A percentile compares a stretch with the other conserved stretches of the same genome.
Evolutionary conservation across 202 grass and related monocot genomes (phyloP).

Genomic region (Schoenoplectus triqueter): DNA sequence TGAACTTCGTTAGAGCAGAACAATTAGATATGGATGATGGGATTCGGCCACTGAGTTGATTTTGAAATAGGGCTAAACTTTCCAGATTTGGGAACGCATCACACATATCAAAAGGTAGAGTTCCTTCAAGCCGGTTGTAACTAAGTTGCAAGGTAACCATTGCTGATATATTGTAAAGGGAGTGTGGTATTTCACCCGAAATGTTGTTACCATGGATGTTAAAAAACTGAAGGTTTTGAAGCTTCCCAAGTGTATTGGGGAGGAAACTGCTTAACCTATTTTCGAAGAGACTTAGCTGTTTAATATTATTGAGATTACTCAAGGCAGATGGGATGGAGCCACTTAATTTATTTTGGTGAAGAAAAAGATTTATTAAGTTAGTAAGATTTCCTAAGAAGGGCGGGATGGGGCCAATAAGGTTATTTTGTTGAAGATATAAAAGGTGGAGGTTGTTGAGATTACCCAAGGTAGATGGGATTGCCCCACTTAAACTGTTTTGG

Average conservation of each 20-base stretch:
- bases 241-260: not conserved
- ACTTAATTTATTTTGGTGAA: not conserved
- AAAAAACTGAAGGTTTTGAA: not conserved
- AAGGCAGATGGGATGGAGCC: not conserved
- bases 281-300: not conserved
- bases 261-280: slow-evolving; percentile 20
- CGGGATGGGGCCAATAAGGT: slow-evolving; percentile 35
- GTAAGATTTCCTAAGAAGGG: not conserved
- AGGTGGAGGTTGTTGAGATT: not conserved
- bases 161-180: not conserved
- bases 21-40: not conserved
- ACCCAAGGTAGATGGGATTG: slow-evolving; percentile 15
- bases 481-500: not conserved
- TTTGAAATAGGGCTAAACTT: not conserved
- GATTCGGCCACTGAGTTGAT: not conserved
- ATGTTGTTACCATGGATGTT: not conserved
- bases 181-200: not conserved
- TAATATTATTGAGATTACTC: not conserved
- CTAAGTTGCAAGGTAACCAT: not conserved
- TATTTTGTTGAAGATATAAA: not conserved
- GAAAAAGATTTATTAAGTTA: not conserved
- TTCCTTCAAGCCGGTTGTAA: not conserved
- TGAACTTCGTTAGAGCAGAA: not conserved
- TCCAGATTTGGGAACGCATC: not conserved
- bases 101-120: not conserved